A percentile compares a stretch with the other conserved stretches of the same genome.
phyloP scores from a whole-genome alignment of 352 stramenopile species.

The Phytophthora pisi region DNA sequence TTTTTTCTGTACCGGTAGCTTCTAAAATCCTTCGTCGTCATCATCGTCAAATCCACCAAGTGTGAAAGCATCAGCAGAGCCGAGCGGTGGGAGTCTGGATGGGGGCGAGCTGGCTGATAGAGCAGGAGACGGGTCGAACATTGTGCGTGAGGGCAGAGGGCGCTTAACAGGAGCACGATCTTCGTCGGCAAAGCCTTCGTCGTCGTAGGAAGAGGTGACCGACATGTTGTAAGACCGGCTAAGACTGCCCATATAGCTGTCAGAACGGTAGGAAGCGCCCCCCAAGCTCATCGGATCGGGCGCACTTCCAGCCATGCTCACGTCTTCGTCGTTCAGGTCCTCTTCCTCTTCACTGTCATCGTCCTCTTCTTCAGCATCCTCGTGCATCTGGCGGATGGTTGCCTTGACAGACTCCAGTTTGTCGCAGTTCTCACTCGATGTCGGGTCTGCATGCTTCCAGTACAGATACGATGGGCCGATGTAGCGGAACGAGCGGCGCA shows the following conservation, averaged over 20 bases:
- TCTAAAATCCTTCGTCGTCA: conserved; percentile 64
- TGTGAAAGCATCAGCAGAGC: conserved; percentile 54
- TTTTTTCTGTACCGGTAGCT: conserved; percentile 3
- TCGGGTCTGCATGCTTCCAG: conserved; percentile 92
- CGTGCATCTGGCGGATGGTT: conserved; percentile 65
- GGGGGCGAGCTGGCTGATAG: conserved; percentile 73
- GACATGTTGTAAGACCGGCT: conserved; percentile 62
- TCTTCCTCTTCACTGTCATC: conserved; percentile 52
- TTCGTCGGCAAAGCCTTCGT: conserved; percentile 49
- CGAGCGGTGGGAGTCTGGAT: conserved; percentile 65
- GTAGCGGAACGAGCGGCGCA: conserved; percentile 92
- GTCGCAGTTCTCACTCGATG: conserved; percentile 70
- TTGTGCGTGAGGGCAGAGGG: conserved; percentile 43
- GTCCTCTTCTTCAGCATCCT: conserved; percentile 49
- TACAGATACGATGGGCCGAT: conserved; percentile 95
- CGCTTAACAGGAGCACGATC: conserved; percentile 43
- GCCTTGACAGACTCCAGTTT: conserved; percentile 64
- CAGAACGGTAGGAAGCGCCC: conserved; percentile 39
- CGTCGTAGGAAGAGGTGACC: conserved; percentile 56
- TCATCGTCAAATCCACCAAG: conserved; percentile 70
- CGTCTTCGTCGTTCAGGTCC: conserved; percentile 55
- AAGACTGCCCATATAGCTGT: conserved; percentile 64
- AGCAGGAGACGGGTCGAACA: conserved; percentile 70
- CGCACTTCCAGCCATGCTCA: conserved; percentile 66
- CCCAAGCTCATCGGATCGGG: conserved; percentile 16